Conservation (phyloP, 2,329 filamentous ascomycete species). For the Clonostachys byssicola region DNA sequence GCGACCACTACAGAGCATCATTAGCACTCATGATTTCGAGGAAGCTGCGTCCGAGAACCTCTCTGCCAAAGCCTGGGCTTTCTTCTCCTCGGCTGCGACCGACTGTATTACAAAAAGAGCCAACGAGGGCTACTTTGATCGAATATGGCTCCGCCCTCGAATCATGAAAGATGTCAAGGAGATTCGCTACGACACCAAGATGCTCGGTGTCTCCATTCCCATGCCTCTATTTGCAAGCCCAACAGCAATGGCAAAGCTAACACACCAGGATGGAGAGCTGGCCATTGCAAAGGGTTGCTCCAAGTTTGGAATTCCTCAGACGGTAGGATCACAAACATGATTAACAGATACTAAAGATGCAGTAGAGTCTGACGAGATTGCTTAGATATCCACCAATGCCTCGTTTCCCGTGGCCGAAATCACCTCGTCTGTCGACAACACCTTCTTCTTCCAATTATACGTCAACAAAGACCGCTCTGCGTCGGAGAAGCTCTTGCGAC, state of each 20-base stretch:
- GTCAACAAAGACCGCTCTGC: slow-evolving; percentile 51
- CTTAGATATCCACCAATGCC: slow-evolving; percentile 56
- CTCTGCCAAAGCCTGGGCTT: slow-evolving; percentile 59
- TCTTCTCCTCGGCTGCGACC: slow-evolving; percentile 58
- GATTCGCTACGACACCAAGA: slow-evolving; percentile 41
- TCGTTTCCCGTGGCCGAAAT: slow-evolving; percentile 53
- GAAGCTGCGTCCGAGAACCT: slow-evolving; percentile 44
- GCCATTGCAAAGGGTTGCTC: slow-evolving; percentile 45
- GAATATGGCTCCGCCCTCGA: slow-evolving; percentile 52
- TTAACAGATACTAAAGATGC: slow-evolving; percentile 29
- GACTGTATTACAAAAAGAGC: slow-evolving; percentile 45
- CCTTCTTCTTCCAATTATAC: slow-evolving; percentile 58
- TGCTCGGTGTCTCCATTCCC: slow-evolving; percentile 43
- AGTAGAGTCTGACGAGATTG: slow-evolving; percentile 31
- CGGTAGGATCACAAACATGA: background rate
- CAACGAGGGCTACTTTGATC: slow-evolving; percentile 47
- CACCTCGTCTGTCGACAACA: slow-evolving; percentile 11
- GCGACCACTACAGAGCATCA: background rate
- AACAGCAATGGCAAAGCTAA: slow-evolving; percentile 55
- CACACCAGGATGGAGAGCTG: slow-evolving; percentile 55
- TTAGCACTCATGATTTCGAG: slow-evolving; percentile 49
- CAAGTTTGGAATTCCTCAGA: background rate
- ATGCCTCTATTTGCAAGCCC: slow-evolving; percentile 57
- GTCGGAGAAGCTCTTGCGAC: slow-evolving; percentile 41
- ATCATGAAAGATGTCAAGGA: slow-evolving; percentile 47